phyloP scores from a whole-genome alignment of 2,329 filamentous ascomycete species.

The Biscogniauxia mediterranea region DNA sequence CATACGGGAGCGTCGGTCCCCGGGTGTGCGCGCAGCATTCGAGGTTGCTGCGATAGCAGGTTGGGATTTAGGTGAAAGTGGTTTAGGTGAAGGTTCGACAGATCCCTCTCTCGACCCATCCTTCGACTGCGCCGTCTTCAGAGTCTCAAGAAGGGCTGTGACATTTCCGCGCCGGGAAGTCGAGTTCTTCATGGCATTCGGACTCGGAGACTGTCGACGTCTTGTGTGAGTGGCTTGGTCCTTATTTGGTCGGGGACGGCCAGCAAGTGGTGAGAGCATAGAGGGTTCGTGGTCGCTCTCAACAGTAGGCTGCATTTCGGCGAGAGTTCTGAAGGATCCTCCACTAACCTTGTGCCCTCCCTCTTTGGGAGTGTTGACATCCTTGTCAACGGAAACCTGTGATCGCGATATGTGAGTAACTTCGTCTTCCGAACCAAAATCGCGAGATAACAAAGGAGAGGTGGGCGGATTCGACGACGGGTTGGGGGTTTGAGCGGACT shows the following conservation, averaged over 20 bases:
- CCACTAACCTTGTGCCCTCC: neutral
- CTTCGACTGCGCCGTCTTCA: conserved; percentile 29
- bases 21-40: conserved; percentile 18
- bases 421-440: neutral
- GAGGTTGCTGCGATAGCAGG: conserved; percentile 13
- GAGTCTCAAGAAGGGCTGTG: conserved; percentile 33
- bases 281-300: conserved; percentile 53
- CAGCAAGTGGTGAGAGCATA: conserved; percentile 18
- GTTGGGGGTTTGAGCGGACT: neutral
- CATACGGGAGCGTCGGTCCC: conserved; percentile 17
- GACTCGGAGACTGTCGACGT: conserved; percentile 11
- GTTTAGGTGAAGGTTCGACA: conserved; percentile 13
- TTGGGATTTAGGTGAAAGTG: conserved; percentile 15
- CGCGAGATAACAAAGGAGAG: neutral
- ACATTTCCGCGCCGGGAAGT: conserved; percentile 32
- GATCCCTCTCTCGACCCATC: conserved; percentile 9
- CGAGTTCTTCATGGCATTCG: conserved; percentile 18
- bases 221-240: conserved; percentile 28
- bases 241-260: conserved; percentile 11
- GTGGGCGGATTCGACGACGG: neutral
- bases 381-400: conserved; percentile 4
- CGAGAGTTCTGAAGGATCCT: conserved; percentile 27
- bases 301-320: conserved; percentile 52
- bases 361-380: conserved; percentile 3
- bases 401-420: conserved; percentile 4